Percentiles rank a stretch among this genome's conserved stretches.
Conservation (phyloP, 352 stramenopile genomes). For the Phytophthora crassamura region DNA sequence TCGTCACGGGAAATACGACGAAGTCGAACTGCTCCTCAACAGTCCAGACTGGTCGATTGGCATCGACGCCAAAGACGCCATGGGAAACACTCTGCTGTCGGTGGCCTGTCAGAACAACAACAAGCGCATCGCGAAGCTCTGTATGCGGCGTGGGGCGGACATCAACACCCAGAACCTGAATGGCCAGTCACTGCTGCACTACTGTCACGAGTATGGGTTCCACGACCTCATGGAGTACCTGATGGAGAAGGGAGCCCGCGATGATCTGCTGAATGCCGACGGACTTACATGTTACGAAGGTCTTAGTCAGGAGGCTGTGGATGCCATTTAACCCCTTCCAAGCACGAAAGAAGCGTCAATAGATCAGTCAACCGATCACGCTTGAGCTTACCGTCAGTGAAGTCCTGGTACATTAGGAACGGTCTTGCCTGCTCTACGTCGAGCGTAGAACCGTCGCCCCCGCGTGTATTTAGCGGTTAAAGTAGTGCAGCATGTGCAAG, state of each 20-base stretch:
- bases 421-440: neutral
- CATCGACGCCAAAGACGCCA: constrained; percentile 93
- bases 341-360: constrained; percentile 7
- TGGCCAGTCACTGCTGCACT: constrained; percentile 94
- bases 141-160: constrained; percentile 90
- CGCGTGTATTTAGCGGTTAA: constrained; percentile 61
- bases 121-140: constrained; percentile 96
- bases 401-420: neutral
- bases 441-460: neutral
- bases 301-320: constrained; percentile 85
- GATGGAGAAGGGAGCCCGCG: constrained; percentile 94
- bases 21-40: constrained; percentile 86
- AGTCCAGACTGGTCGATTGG: constrained; percentile 90
- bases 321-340: constrained; percentile 54
- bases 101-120: constrained; percentile 97
- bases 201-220: constrained; percentile 95
- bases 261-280: constrained; percentile 93
- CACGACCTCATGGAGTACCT: constrained; percentile 95
- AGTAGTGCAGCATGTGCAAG: constrained; percentile 84
- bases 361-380: constrained; percentile 4
- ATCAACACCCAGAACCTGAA: constrained; percentile 95
- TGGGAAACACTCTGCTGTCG: constrained; percentile 94
- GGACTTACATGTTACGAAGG: constrained; percentile 96
- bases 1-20: constrained; percentile 91
- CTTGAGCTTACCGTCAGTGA: neutral